Percentiles rank a stretch among this genome's conserved stretches.
Conservation (phyloP, 2,329 filamentous ascomycete genomes). For the Pseudonectria buxi region DNA sequence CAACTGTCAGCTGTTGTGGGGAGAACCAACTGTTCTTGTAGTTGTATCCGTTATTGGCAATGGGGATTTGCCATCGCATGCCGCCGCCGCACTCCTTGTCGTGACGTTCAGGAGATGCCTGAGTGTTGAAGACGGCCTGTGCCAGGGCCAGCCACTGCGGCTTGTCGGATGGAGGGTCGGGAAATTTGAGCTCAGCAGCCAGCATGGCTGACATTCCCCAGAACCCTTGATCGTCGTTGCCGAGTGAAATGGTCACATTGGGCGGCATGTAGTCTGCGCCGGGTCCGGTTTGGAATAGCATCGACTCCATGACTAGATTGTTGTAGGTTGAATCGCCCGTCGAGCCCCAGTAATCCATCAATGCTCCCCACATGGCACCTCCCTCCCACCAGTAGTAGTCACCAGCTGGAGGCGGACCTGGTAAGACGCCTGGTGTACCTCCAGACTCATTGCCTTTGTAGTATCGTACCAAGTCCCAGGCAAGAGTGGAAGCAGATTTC, state of each 20-base stretch:
- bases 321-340: constrained; percentile 56
- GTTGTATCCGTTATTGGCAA: constrained; percentile 66
- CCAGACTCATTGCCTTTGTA: constrained; percentile 41
- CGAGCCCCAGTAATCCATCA: constrained; percentile 59
- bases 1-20: no score
- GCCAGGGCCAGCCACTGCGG: constrained; percentile 52
- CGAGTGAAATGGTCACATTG: constrained; percentile 45
- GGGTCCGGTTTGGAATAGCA: constrained; percentile 47
- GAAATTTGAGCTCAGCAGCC: constrained; percentile 52
- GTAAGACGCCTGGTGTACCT: constrained; percentile 40
- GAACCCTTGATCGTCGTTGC: constrained; percentile 61
- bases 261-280: constrained; percentile 49
- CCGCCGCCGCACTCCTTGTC: constrained; percentile 50
- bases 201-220: constrained; percentile 61
- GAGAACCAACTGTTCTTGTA: constrained; percentile 62
- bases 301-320: constrained; percentile 40
- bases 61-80: constrained; percentile 70
- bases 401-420: constrained; percentile 38
- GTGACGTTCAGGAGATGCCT: constrained; percentile 52
- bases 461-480: constrained; percentile 39
- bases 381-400: constrained; percentile 63
- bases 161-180: constrained; percentile 42
- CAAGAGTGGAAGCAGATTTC: constrained; percentile 31
- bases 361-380: constrained; percentile 53
- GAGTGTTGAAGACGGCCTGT: constrained; percentile 57